Conservation (phyloP, 768 basidiomycete species). For the Mycena haematopus region DNA sequence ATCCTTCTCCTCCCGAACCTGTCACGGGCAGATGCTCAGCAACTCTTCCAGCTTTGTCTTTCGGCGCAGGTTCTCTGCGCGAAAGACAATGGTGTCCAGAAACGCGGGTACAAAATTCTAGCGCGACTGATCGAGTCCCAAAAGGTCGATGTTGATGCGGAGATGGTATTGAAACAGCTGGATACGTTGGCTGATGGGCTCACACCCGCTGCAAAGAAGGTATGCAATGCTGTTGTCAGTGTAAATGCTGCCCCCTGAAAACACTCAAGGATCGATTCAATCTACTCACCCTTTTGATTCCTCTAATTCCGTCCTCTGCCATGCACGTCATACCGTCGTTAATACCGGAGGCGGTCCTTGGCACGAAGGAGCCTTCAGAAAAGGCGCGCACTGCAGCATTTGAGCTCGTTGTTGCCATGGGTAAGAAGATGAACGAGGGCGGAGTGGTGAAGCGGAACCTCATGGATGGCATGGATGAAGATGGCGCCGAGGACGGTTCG, state of each 20-base stretch:
- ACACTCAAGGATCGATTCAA: slow-evolving; percentile 76
- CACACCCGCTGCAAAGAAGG: slow-evolving; percentile 87
- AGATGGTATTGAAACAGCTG: slow-evolving; percentile 66
- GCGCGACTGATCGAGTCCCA: slow-evolving; percentile 72
- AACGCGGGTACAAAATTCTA: slow-evolving; percentile 92
- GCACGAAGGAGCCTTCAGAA: slow-evolving; percentile 96
- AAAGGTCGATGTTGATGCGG: slow-evolving; percentile 61
- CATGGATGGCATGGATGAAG: slow-evolving; percentile 86
- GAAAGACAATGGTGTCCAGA: slow-evolving; percentile 89
- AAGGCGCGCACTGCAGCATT: slow-evolving; percentile 90
- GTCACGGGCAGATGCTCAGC: slow-evolving; percentile 60
- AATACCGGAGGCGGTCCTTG: slow-evolving; percentile 92
- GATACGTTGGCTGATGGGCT: slow-evolving; percentile 71
- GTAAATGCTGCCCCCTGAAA: slow-evolving; percentile 18
- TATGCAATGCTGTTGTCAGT: slow-evolving; percentile 34
- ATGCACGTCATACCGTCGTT: slow-evolving; percentile 88
- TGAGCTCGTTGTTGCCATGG: slow-evolving; percentile 90
- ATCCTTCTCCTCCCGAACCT: slow-evolving; percentile 83
- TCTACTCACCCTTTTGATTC: slow-evolving; percentile 73
- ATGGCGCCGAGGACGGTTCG: slow-evolving; percentile 55
- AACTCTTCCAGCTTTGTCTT: slow-evolving; percentile 76
- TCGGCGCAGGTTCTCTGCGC: slow-evolving; percentile 71
- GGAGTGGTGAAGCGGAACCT: slow-evolving; percentile 80
- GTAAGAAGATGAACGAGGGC: slow-evolving; percentile 86
- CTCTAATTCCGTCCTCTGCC: slow-evolving; percentile 67